Evolutionary conservation across 2,329 filamentous ascomycete species (phyloP), one percentile per base, ranked within the genome.

Genomic region (Apiospora kogelbergensis): DNA sequence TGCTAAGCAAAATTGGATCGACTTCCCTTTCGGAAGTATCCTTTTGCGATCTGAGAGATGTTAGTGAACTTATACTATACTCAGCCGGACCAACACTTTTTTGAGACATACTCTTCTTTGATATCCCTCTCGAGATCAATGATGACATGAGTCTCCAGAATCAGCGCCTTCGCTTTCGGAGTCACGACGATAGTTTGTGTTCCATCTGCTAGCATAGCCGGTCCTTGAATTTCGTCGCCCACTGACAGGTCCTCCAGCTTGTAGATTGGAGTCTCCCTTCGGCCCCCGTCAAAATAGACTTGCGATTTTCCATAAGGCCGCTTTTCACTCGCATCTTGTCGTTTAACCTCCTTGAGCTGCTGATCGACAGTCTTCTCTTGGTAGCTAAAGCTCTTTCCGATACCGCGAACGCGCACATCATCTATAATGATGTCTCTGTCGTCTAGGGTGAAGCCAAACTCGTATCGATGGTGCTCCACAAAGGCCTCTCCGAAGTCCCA

Each of bases 141-240:
- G 7, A 98, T 87, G 9, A 98, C 93, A 75, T 97, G 95, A 0
- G 94, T 97, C 71, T 93, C 86, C 22, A 97, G 90, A 41, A 97
- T 85, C 30, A 94, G 81, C 0, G 95, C 95, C 26, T 89, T 88
- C 2, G 94, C 89, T 40, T 88, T 88, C 0, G 95, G 95, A 0
- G 93, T 93, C 2, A 98, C 90, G 0, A 98, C 93, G 71, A 98
- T 96, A 0, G 95, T 98, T 80, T 98, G 95, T 0, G 93, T 95
- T 10, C 91, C 91, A 76, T 95, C 95, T 2, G 93, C 93, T 69
- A 97, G 86, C 80, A 97, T 93, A 0, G 94, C 94, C 0, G 95
- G 95, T 0, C 95, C 95, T 65, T 86, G 83, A 67, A 97, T 84
- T 24, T 89, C 88, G 70, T 94, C 90, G 2, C 94, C 93, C 6